Conservation (phyloP, 2,329 filamentous ascomycete genomes). For the Diplodia mutila region DNA sequence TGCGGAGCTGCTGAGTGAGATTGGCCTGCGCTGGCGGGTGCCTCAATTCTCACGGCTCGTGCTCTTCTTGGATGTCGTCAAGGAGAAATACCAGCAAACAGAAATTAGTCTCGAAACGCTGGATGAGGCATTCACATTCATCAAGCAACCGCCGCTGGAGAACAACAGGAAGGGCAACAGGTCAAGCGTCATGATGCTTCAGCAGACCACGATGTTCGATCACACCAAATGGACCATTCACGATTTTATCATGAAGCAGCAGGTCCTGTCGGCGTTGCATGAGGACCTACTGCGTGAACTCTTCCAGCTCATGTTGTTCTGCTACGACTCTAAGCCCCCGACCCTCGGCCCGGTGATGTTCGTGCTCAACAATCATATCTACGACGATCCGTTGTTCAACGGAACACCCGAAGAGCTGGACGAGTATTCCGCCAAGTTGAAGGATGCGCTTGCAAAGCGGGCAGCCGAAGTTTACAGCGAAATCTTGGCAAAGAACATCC, state of each 20-base stretch:
- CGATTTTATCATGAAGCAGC: constrained; percentile 66
- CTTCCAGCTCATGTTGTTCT: constrained; percentile 83
- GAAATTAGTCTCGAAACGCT: constrained; percentile 81
- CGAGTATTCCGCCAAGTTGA: constrained; percentile 72
- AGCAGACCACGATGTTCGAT: constrained; percentile 49
- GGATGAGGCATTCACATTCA: constrained; percentile 79
- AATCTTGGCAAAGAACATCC: constrained; percentile 78
- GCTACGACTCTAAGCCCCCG: constrained; percentile 86
- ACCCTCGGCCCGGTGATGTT: constrained; percentile 79
- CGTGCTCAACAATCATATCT: constrained; percentile 80
- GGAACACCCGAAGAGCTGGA: constrained; percentile 70
- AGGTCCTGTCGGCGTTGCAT: constrained; percentile 73
- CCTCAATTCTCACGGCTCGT: constrained; percentile 80
- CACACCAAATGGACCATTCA: constrained; percentile 55
- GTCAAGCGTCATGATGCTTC: constrained; percentile 52
- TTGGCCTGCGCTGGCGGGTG: constrained; percentile 86
- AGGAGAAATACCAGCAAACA: constrained; percentile 82
- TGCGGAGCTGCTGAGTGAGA: constrained; percentile 79
- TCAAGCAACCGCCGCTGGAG: constrained; percentile 72
- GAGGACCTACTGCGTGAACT: constrained; percentile 84
- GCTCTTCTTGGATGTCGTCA: constrained; percentile 80
- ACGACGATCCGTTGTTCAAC: constrained; percentile 75
- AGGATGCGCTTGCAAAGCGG: constrained; percentile 71
- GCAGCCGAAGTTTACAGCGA: constrained; percentile 79
- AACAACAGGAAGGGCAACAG: constrained; percentile 60